phyloP scores from a whole-genome alignment of 495 filamentous ascomycete species.

The Symbiotaphrina buchneri region DNA sequence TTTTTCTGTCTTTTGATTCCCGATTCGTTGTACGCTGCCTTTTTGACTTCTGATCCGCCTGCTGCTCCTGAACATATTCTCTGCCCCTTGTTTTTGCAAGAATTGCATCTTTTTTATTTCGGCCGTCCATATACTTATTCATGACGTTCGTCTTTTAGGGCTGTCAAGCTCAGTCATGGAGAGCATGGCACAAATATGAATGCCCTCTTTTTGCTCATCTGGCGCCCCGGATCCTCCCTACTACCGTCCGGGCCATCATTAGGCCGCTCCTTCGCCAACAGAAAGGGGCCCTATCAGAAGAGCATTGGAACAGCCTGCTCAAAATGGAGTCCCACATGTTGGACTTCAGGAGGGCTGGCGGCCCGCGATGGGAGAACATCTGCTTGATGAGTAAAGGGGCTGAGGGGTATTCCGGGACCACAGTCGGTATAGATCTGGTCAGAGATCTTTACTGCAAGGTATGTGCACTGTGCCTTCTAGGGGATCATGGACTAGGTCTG shows the following conservation, averaged over 20 bases:
- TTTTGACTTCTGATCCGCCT: conserved; percentile 2
- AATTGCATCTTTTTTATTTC: neutral
- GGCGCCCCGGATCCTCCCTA: conserved; percentile 26
- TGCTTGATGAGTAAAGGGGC: conserved; percentile 27
- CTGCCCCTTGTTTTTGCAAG: neutral
- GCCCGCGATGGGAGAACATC: conserved; percentile 22
- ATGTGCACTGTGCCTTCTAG: conserved; percentile 5
- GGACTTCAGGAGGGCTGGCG: conserved; percentile 15
- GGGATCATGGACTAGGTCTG: conserved; percentile 1
- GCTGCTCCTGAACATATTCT: neutral
- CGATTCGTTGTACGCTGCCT: conserved; percentile 4
- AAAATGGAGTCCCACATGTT: conserved; percentile 23
- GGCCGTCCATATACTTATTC: neutral
- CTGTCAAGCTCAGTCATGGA: conserved; percentile 42
- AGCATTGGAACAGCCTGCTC: conserved; percentile 19
- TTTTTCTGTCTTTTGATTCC: conserved; percentile 2
- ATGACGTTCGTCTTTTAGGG: conserved; percentile 13
- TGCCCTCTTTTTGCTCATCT: conserved; percentile 27
- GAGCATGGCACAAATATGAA: conserved; percentile 31
- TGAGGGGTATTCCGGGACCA: conserved; percentile 23
- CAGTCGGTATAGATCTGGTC: conserved; percentile 17
- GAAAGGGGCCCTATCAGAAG: conserved; percentile 12
- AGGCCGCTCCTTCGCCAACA: conserved; percentile 23
- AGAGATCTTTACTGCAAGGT: conserved; percentile 21
- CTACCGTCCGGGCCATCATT: conserved; percentile 28